Evolutionary conservation across 257 asterid genomes (phyloP).

Genomic region (Hygrophila difformis): DNA sequence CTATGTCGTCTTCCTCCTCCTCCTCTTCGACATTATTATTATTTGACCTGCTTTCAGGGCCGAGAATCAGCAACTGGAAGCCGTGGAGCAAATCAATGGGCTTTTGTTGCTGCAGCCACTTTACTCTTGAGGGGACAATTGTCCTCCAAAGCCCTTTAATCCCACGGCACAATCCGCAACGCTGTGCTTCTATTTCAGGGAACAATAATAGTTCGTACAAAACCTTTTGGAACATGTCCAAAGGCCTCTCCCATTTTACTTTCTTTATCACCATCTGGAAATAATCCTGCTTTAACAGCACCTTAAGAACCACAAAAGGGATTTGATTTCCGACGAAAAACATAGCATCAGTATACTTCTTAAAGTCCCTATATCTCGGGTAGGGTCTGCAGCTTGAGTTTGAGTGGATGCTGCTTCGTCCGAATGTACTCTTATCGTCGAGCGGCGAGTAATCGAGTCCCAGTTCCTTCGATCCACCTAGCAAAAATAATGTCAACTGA

Average conservation of each 20-base stretch:
- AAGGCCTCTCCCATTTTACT: neutral
- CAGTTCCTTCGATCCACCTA: slow-evolving; percentile 3
- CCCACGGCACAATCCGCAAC: neutral
- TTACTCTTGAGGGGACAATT: neutral
- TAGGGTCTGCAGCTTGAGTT: no score
- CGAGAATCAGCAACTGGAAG: slow-evolving; percentile 13
- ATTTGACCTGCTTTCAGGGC: neutral
- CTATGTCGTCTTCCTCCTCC: neutral
- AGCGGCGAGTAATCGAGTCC: neutral
- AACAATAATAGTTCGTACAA: slow-evolving; percentile 4
- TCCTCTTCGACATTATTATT: neutral
- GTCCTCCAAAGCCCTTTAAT: neutral
- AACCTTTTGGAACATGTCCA: slow-evolving; percentile 1
- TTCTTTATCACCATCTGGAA: neutral
- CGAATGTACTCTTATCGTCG: no score
- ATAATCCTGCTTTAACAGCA: slow-evolving; percentile 2
- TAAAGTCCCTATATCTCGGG: slow-evolving; percentile 1
- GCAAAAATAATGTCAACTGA: slow-evolving; percentile 12
- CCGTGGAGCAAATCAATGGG: slow-evolving; percentile 22
- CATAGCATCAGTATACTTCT: slow-evolving; percentile 15
- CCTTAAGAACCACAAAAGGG: slow-evolving; percentile 11
- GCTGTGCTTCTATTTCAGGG: neutral
- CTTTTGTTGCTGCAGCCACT: slow-evolving; percentile 1
- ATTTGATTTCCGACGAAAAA: slow-evolving; percentile 16
- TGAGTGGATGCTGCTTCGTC: no score